Evolutionary conservation across 352 stramenopile genomes (phyloP).

Genomic region (Phytophthora hibernalis): DNA sequence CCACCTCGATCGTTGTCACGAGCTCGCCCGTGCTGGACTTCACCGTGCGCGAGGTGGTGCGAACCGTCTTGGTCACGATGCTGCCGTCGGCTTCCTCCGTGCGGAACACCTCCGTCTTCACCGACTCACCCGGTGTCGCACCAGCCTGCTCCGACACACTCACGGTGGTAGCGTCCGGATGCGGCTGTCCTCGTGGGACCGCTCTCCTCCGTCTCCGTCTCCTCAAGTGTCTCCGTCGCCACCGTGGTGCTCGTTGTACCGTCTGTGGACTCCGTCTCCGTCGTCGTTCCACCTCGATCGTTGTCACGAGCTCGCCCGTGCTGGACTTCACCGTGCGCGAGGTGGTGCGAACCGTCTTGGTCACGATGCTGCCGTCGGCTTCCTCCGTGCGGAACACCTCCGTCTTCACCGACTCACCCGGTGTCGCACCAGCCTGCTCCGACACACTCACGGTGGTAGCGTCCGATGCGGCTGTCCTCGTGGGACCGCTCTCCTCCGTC

Average conservation of each 20-base stretch:
- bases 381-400: neutral
- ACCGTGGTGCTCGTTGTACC: neutral
- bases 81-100: too few species aligned
- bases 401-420: neutral
- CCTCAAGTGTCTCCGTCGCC: neutral
- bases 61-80: too few species aligned
- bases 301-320: neutral
- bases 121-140: too few species aligned
- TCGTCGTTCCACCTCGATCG: neutral
- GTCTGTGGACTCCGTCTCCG: neutral
- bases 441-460: neutral
- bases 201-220: neutral
- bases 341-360: neutral
- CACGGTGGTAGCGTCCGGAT: neutral
- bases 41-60: too few species aligned
- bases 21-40: too few species aligned
- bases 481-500: neutral
- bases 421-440: neutral
- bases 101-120: too few species aligned
- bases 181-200: neutral
- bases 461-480: neutral
- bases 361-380: neutral
- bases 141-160: too few species aligned
- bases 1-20: too few species aligned
- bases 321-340: neutral